Conservation (phyloP, 306 rosid genomes). For the Sechiopsis laciniata region DNA sequence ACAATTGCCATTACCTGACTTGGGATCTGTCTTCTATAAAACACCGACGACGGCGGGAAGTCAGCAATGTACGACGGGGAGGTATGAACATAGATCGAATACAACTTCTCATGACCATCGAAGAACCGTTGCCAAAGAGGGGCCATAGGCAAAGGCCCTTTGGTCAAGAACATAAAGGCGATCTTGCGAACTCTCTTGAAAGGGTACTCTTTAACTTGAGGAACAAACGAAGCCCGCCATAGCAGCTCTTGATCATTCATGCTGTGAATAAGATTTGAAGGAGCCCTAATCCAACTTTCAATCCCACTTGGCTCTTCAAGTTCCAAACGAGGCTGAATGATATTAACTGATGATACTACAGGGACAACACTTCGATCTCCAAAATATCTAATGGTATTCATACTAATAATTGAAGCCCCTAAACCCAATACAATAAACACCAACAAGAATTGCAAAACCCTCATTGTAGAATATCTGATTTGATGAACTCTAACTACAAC, state of each 20-base stretch:
- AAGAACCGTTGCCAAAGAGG: constrained; percentile 92
- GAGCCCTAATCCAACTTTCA: constrained; percentile 66
- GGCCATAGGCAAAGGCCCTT: constrained; percentile 89
- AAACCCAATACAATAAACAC: constrained; percentile 61
- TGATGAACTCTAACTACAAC: constrained; percentile 37
- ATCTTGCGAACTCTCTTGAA: constrained; percentile 72
- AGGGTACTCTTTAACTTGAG: constrained; percentile 60
- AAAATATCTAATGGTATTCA: constrained; percentile 63
- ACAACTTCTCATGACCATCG: constrained; percentile 50
- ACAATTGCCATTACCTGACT: constrained; percentile 64
- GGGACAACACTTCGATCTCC: constrained; percentile 46
- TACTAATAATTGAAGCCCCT: constrained; percentile 64
- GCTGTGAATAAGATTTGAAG: constrained; percentile 52
- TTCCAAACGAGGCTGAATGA: constrained; percentile 44
- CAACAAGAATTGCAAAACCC: constrained; percentile 58
- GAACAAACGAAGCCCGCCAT: constrained; percentile 73
- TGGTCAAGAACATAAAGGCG: constrained; percentile 97
- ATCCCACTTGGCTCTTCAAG: constrained; percentile 34
- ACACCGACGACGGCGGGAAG: constrained; percentile 60
- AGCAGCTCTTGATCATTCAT: constrained; percentile 76
- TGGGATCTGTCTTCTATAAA: constrained; percentile 71
- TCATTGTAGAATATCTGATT: constrained; percentile 60
- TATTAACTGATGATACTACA: constrained; percentile 31
- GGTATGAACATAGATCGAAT: constrained; percentile 77
- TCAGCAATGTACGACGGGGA: constrained; percentile 60